Conservation (phyloP, 75 land plant species). For the Adiantum capillusveneris region DNA sequence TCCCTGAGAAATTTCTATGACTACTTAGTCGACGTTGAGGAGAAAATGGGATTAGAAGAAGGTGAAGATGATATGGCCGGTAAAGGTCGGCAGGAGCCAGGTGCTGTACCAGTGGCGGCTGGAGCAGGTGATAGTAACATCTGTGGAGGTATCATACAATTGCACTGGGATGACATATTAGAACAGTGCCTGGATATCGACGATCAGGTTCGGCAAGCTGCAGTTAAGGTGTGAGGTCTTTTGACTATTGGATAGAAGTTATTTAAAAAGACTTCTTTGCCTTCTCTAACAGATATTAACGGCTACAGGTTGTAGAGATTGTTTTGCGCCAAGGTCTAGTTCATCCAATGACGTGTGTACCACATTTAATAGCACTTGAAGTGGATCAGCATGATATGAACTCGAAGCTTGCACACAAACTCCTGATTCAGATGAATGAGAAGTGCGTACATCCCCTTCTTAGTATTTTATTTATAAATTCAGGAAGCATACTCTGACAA, state of each 20-base stretch:
- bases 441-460: conserved; percentile 58
- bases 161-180: conserved; percentile 87
- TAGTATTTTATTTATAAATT: not conserved
- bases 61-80: conserved; percentile 11
- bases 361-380: conserved; percentile 92
- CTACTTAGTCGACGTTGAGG: conserved; percentile 88
- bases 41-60: conserved; percentile 53
- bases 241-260: not conserved
- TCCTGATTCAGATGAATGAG: conserved; percentile 89
- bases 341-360: conserved; percentile 99
- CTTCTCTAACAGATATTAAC: not conserved
- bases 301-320: conserved; percentile 83
- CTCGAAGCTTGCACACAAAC: conserved; percentile 88
- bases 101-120: conserved; percentile 87
- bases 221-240: conserved; percentile 55
- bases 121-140: conserved; percentile 99
- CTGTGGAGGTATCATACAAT: conserved; percentile 94
- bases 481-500: not conserved
- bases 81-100: not conserved
- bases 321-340: conserved; percentile 98
- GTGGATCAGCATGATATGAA: conserved; percentile 83
- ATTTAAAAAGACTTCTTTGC: not conserved
- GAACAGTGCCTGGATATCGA: conserved; percentile 73
- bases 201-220: conserved; percentile 76
- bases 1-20: conserved; percentile 80